These are phyloP conservation scores for Podospora tetraspora DNA, from an alignment of 495 filamentous ascomycete species.

Conservation along the genomic window DNA sequence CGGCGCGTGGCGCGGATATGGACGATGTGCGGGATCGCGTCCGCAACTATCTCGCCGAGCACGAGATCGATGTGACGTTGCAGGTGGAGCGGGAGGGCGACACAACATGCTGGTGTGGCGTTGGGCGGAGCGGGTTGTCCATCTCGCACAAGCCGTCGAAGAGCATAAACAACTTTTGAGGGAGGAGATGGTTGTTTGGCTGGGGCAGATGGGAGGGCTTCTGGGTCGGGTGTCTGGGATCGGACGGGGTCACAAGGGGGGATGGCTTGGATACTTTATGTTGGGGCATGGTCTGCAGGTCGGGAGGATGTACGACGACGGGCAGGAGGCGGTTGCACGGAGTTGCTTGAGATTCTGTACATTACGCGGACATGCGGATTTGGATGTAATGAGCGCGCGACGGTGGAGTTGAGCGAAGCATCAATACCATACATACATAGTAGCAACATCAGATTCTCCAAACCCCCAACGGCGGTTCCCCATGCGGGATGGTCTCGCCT, in stretches of 20 bases:
- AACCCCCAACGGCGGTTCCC: neutral
- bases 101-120: slow-evolving; percentile 72
- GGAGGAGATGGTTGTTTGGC: neutral
- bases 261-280: neutral
- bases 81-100: slow-evolving; percentile 74
- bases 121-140: slow-evolving; percentile 31
- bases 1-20: slow-evolving; percentile 59
- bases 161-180: slow-evolving; percentile 24
- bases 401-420: neutral
- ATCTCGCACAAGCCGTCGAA: slow-evolving; percentile 18
- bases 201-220: neutral
- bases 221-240: slow-evolving; percentile 9
- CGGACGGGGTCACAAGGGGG: slow-evolving; percentile 1
- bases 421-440: neutral
- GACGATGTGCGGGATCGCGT: slow-evolving; percentile 73
- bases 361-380: neutral
- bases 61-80: slow-evolving; percentile 65
- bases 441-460: neutral
- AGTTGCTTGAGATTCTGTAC: neutral
- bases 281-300: neutral
- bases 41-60: slow-evolving; percentile 51
- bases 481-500: neutral
- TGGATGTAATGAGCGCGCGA: neutral
- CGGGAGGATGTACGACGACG: neutral
- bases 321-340: neutral